phyloP scores from a whole-genome alignment of 2,329 filamentous ascomycete genomes.

The Elsinoe ampelina region DNA sequence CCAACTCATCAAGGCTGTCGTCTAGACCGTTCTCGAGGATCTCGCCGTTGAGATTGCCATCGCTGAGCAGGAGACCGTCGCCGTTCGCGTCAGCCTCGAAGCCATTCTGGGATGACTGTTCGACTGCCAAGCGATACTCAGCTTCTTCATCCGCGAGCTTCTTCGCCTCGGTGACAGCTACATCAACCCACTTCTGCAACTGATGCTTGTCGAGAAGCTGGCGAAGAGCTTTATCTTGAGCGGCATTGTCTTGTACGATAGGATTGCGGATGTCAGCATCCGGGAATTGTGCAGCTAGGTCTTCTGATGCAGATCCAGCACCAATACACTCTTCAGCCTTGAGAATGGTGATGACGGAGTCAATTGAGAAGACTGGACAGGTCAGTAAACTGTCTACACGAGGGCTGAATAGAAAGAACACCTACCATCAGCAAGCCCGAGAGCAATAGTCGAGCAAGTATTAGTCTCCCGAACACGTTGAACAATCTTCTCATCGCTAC shows the following conservation, averaged over 20 bases:
- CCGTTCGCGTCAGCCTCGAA: not conserved
- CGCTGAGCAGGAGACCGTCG: not conserved
- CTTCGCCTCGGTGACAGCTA: constrained; percentile 31
- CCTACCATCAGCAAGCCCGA: constrained; percentile 56
- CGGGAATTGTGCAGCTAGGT: constrained; percentile 45
- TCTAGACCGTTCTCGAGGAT: not conserved
- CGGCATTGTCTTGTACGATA: constrained; percentile 60
- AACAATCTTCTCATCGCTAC: constrained; percentile 60
- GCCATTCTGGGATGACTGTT: not conserved
- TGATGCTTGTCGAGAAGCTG: constrained; percentile 58
- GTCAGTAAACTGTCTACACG: no score
- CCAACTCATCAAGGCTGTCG: constrained; percentile 14
- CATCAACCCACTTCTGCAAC: constrained; percentile 59
- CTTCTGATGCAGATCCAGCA: constrained; percentile 48
- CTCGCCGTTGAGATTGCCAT: not conserved
- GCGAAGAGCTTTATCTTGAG: constrained; percentile 59
- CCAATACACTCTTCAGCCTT: constrained; percentile 35
- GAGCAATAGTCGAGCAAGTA: constrained; percentile 39
- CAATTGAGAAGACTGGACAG: constrained; percentile 16
- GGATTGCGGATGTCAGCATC: constrained; percentile 53
- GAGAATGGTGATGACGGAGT: constrained; percentile 20
- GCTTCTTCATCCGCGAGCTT: constrained; percentile 29
- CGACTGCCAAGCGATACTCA: not conserved
- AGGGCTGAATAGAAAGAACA: no score
- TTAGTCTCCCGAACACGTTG: constrained; percentile 41